These are phyloP conservation scores for Curvularia spicifera DNA, from an alignment of 2,329 filamentous ascomycete genomes.

Conservation along the genomic window DNA sequence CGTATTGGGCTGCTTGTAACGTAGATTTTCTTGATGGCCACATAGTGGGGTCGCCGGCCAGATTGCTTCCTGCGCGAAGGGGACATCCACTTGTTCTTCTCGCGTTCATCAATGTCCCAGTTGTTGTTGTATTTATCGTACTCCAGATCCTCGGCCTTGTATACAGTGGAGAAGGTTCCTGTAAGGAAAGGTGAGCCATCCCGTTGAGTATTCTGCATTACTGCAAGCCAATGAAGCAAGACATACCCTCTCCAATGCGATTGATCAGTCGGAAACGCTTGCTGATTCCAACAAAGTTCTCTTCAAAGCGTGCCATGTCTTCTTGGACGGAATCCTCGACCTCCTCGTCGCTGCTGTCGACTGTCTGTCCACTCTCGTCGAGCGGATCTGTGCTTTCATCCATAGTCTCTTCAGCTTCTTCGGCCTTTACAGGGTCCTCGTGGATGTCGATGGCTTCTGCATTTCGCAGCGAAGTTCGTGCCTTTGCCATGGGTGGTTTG, in stretches of 20 bases:
- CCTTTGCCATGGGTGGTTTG: conserved; percentile 38
- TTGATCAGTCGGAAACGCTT: conserved; percentile 90
- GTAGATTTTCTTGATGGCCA: conserved; percentile 99
- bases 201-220: conserved; percentile 33
- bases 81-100: conserved; percentile 70
- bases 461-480: conserved; percentile 35
- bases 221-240: conserved; percentile 28
- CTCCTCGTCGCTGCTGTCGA: conserved; percentile 59
- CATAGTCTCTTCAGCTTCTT: conserved; percentile 50
- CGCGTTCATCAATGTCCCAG: conserved; percentile 78
- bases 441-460: conserved; percentile 37
- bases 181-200: conserved; percentile 32
- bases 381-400: conserved; percentile 58
- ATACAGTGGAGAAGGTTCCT: conserved; percentile 98
- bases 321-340: conserved; percentile 74
- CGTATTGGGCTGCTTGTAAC: conserved; percentile 93
- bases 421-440: conserved; percentile 42
- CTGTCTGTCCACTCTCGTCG: conserved; percentile 58
- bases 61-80: conserved; percentile 65
- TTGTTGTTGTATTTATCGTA: conserved; percentile 84
- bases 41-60: conserved; percentile 69
- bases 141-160: conserved; percentile 93
- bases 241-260: conserved; percentile 89
- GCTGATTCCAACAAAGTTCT: conserved; percentile 82
- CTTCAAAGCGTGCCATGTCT: conserved; percentile 86